Percentiles rank a stretch among this genome's conserved stretches.
These are phyloP conservation scores for Tetrahymena borealis DNA, from an alignment of 73 alveolate genomes.

Conservation along the genomic window DNA sequence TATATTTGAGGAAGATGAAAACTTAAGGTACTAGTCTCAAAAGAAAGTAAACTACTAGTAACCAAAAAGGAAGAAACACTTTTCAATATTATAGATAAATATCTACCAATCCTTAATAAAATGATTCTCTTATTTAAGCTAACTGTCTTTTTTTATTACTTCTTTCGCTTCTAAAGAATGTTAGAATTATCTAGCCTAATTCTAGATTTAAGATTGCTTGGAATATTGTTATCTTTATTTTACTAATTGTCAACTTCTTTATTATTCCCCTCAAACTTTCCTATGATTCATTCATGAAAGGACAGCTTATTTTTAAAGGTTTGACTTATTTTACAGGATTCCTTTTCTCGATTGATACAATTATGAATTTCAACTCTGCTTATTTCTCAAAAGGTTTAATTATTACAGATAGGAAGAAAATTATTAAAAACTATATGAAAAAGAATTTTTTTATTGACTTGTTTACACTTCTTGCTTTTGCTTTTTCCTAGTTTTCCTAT, in stretches of 20 bases:
- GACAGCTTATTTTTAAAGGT: not conserved
- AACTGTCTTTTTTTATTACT: not conserved
- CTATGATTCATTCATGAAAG: not conserved
- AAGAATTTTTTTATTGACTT: not conserved
- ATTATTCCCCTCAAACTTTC: not conserved
- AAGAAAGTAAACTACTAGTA: not conserved
- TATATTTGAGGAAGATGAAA: not conserved
- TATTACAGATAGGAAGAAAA: not conserved
- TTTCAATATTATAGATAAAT: not conserved
- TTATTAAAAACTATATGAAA: not conserved
- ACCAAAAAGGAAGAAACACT: not conserved
- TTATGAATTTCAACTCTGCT: not conserved
- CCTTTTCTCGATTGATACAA: not conserved
- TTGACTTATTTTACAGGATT: not conserved
- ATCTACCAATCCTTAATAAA: not conserved
- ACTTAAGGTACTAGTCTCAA: not conserved
- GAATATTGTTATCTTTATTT: not conserved
- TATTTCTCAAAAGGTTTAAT: not conserved
- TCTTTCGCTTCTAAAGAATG: not conserved
- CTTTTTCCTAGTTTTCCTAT: not conserved
- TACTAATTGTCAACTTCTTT: not conserved
- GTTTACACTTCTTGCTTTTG: not conserved
- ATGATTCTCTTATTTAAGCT: not conserved
- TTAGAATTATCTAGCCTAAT: not conserved
- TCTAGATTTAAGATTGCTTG: not conserved